Evolutionary conservation across 2,329 filamentous ascomycete genomes (phyloP).

Genomic region (Sodiomyces alkalinus): DNA sequence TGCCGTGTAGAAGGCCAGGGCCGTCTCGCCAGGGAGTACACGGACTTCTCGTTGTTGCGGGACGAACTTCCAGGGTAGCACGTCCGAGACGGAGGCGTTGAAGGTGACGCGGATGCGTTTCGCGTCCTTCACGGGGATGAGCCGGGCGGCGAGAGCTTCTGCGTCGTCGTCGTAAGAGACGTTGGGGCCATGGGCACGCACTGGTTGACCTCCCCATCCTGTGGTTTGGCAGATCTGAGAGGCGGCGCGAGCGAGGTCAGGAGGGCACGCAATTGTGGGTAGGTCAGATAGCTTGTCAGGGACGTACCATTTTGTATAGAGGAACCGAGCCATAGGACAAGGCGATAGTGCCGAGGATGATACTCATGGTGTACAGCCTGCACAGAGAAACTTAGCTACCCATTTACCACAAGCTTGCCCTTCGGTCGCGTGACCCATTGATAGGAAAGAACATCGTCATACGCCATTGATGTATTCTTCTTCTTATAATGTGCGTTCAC

Average conservation of each 20-base stretch:
- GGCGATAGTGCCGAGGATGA: conserved; percentile 66
- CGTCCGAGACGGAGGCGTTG: conserved; percentile 86
- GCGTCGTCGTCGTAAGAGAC: conserved; percentile 26
- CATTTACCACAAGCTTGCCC: neutral
- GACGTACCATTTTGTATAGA: conserved; percentile 66
- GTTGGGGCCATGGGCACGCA: conserved; percentile 54
- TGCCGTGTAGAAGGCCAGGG: conserved; percentile 92
- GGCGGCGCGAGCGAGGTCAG: neutral
- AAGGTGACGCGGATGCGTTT: conserved; percentile 90
- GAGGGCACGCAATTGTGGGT: no score
- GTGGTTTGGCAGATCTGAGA: conserved; percentile 65
- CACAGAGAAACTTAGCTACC: conserved; percentile 9
- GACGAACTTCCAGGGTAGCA: conserved; percentile 92
- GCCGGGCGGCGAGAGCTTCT: conserved; percentile 57
- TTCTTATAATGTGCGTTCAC: conserved; percentile 47
- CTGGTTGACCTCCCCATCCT: conserved; percentile 84
- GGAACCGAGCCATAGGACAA: conserved; percentile 74
- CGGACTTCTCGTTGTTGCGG: conserved; percentile 95
- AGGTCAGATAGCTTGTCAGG: no score
- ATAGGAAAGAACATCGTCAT: conserved; percentile 9
- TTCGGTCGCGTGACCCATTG: no score
- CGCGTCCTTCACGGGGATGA: conserved; percentile 65
- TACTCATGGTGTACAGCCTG: conserved; percentile 60
- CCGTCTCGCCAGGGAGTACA: conserved; percentile 90
- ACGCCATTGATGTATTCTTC: conserved; percentile 49